Evolutionary conservation across 108 stramenopile species (phyloP), one percentile per base, ranked within the genome.

Genomic region (Asterionellopsis glacialis): DNA sequence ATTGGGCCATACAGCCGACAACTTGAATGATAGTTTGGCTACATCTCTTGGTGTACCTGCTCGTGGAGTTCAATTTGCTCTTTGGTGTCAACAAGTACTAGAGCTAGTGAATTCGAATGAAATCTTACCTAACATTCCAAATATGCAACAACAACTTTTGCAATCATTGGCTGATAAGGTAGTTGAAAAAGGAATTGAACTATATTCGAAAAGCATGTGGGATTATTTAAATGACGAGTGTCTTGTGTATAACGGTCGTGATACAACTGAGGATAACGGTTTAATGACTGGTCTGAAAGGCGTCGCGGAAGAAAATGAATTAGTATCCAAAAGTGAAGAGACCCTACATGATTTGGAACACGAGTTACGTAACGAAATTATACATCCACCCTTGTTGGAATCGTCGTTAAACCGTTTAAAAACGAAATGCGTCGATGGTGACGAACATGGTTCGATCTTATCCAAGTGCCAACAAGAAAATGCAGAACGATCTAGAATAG

Each of bases 41-140:
- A 16, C 26, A 4, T 19, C 41, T 21, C 16, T 6, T 10, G 41
- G 15, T 15, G 33, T 33, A 33, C 33, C 33, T 33, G 33, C 33
- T 33, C 33, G 33, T 7, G 33, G 33, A 33, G 7, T 7, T 5
- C 33, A 33, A 33, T 40, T 41, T 58, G 57, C 10, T 19, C 18
- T 39, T 4, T 58, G 57, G 57, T 58, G 57, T 38, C 19, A 58
- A 40, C 22, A 18, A 16, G 22, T 22, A 3, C 26, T 58, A 15
- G 38, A 40, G 11, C 11, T 58, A 38, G 57, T 58, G 3, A 58
- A 58, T 27, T 58, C 57, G 4, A 38, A 58, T 21, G 57, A 27
- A 16, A 27, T 42, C 39, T 39, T 58, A 21, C 57, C 57, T 10
- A 58, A 58, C 57, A n/a, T 58, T n/a, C 57, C 57, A 4, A 38